Base-by-base conservation (phyloP, 2,329 filamentous ascomycete species). In the Ophiostoma ips region DNA sequence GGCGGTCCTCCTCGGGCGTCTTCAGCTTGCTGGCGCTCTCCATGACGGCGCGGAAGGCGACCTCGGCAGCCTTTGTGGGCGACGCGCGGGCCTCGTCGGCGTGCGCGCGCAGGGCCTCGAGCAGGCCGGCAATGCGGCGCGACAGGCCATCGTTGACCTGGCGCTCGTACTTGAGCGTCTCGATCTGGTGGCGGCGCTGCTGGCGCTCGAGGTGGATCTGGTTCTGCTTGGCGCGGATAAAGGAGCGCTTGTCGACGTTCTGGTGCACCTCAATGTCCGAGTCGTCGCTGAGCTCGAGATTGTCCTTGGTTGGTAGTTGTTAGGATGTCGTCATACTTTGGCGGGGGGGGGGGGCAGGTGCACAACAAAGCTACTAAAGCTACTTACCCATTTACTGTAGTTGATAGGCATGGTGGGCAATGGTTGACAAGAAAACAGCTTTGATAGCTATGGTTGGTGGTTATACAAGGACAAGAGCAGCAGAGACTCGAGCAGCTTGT, bases 261-360 rank as follows among this genome's bases (percentile, higher is more conserved):
- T 92, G 92, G 67, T 98, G 92, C 48, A 96, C 92, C 70, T 98
- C 92, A 60, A 98, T 83, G 62, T 98, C 92, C 48, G 88, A 95
- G 68, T 98, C 92, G 68, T 98, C 92, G 62, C 87, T 95, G 63
- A 98, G 81, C 79, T 98, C 92, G 62, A 98, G 78, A 53, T 84
- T 83, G 64, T 96, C 85, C 82, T 86, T 53, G 49, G 43, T n/a
- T n/a, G n/a, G n/a, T n/a, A n/a, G n/a, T n/a, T n/a, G n/a, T n/a
- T n/a, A n/a, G n/a, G n/a, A n/a, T n/a, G n/a, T n/a, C n/a, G n/a
- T n/a, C n/a, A n/a, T n/a, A n/a, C n/a, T n/a, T n/a, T n/a, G n/a
- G 34, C 16, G 24, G 16, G 18, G 18, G 30, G 11, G 43, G 30
- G 8, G 21, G 30, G 31, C 8, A n/a, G 10, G 19, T n/a, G 35